phyloP scores from a whole-genome alignment of 805 yeast genomes.

The Nakazawaea holstii region DNA sequence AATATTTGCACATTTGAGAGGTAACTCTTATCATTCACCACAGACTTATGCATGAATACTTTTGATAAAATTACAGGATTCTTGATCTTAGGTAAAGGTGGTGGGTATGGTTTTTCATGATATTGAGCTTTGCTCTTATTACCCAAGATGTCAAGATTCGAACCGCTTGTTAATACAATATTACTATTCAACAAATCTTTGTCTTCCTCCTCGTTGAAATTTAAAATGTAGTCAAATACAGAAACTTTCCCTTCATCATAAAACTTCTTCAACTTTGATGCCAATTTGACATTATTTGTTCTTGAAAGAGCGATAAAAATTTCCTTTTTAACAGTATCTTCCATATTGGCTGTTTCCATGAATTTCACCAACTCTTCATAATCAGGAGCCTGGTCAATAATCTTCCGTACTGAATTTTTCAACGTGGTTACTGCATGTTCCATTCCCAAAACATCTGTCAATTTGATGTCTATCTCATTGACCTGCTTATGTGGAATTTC shows the following conservation, averaged over 20 bases:
- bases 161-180: background rate
- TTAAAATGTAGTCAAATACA: conserved; percentile 50
- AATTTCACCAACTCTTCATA: conserved; percentile 32
- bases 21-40: conserved; percentile 51
- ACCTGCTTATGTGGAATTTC: background rate
- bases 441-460: conserved; percentile 24
- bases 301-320: conserved; percentile 46
- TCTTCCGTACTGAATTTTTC: conserved; percentile 44
- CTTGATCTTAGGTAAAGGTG: conserved; percentile 63
- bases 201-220: conserved; percentile 28
- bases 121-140: conserved; percentile 13
- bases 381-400: conserved; percentile 55
- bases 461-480: conserved; percentile 3
- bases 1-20: conserved; percentile 53
- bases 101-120: conserved; percentile 40
- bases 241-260: conserved; percentile 42
- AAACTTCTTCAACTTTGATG: conserved; percentile 52
- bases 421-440: conserved; percentile 51
- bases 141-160: conserved; percentile 14
- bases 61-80: conserved; percentile 55
- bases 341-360: conserved; percentile 23
- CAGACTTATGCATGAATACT: conserved; percentile 80
- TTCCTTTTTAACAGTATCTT: conserved; percentile 30
- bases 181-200: conserved; percentile 16
- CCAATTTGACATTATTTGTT: conserved; percentile 51